These are phyloP conservation scores for Triticum timopheevii DNA, from an alignment of 176 grass and related monocot species.

Conservation along the genomic window DNA sequence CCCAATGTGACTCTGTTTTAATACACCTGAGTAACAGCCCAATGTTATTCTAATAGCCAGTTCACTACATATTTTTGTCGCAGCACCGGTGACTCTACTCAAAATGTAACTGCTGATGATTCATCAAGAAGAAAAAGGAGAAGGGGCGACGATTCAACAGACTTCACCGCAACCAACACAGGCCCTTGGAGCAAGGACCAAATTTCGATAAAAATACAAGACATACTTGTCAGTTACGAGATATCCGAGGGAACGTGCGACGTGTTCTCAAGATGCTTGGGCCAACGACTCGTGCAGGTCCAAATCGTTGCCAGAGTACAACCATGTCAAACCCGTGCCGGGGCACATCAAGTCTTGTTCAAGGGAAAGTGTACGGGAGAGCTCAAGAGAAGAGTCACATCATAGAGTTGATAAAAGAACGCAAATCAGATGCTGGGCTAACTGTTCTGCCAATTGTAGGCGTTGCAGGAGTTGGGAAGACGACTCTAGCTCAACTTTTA, in stretches of 20 bases:
- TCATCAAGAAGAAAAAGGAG: not conserved
- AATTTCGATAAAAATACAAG: not conserved
- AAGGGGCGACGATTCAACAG: not conserved
- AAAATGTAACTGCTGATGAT: too few relatives aligned
- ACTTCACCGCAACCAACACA: not conserved
- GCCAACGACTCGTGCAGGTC: too few relatives aligned
- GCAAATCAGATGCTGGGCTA: not conserved
- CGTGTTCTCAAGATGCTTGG: too few relatives aligned
- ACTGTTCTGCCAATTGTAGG: constrained; percentile 22
- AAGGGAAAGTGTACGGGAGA: constrained; percentile 19
- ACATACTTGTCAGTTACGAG: too few relatives aligned
- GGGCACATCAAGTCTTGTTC: not conserved
- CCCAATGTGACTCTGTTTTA: too few relatives aligned
- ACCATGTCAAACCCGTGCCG: too few relatives aligned
- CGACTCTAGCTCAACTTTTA: not conserved
- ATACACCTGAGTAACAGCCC: too few relatives aligned
- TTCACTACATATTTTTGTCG: too few relatives aligned
- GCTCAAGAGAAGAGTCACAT: not conserved
- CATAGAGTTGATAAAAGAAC: not conserved
- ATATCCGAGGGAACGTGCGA: too few relatives aligned
- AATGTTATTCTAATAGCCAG: too few relatives aligned
- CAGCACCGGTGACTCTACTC: too few relatives aligned
- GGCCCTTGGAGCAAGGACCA: not conserved
- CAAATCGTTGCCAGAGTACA: too few relatives aligned
- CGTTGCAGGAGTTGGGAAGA: constrained; percentile 22